Conservation (phyloP, 2,329 filamentous ascomycete genomes). For the Exophiala phaeomuriformis region DNA sequence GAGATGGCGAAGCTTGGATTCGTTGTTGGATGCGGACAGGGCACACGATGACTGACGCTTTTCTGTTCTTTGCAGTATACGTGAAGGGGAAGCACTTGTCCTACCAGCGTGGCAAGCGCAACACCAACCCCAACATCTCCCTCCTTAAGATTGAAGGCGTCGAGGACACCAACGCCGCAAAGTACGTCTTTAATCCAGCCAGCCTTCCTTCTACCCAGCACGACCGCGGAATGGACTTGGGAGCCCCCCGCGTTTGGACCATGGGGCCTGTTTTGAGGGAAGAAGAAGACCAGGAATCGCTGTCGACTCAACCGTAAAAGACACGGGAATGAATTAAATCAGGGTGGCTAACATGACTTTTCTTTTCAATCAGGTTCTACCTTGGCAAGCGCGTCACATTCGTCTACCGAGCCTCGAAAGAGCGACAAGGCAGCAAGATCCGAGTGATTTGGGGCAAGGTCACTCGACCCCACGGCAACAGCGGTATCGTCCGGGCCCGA, state of each 20-base stretch:
- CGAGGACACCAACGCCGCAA: slow-evolving; percentile 79
- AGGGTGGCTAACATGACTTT: slow-evolving; percentile 4
- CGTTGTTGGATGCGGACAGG: background rate
- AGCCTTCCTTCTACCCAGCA: background rate
- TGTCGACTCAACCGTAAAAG: too few species aligned
- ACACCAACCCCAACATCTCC: slow-evolving; percentile 79
- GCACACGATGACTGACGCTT: background rate
- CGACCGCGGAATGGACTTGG: too few species aligned
- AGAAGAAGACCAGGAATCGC: background rate
- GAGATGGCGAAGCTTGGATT: background rate
- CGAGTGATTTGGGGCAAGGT: slow-evolving; percentile 99
- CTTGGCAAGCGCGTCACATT: slow-evolving; percentile 97
- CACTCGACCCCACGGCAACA: slow-evolving; percentile 94
- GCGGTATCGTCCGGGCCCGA: slow-evolving; percentile 93
- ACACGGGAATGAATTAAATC: background rate
- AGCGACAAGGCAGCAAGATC: slow-evolving; percentile 97
- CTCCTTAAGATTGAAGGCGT: slow-evolving; percentile 99
- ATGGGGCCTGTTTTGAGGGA: background rate
- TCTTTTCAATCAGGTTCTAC: slow-evolving; percentile 61
- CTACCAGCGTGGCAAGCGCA: slow-evolving; percentile 93
- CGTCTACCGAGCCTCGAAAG: slow-evolving; percentile 92
- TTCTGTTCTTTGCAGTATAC: slow-evolving; percentile 54
- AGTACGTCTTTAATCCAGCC: slow-evolving; percentile 47
- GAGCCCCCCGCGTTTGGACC: too few species aligned
- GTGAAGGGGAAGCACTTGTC: slow-evolving; percentile 97